A percentile compares a stretch with the other conserved stretches of the same genome.
These are phyloP conservation scores for Coprinopsis cinerea DNA, from an alignment of 768 basidiomycete genomes.

Conservation along the genomic window DNA sequence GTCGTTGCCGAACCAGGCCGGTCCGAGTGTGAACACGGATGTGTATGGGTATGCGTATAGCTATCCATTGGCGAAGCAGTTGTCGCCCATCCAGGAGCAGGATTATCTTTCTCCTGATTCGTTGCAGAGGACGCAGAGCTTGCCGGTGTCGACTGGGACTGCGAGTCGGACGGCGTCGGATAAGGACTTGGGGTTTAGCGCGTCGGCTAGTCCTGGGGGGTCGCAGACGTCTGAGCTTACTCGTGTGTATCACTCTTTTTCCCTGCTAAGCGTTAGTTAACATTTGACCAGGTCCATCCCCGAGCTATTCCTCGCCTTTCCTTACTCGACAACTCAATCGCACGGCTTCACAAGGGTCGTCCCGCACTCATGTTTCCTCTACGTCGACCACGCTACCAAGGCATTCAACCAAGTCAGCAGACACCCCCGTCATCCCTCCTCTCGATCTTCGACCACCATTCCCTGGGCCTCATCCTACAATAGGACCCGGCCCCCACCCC, in stretches of 20 bases:
- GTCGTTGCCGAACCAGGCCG: slow-evolving; percentile 23
- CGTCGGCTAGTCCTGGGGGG: slow-evolving; percentile 6
- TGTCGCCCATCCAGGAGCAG: slow-evolving; percentile 64
- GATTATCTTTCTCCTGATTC: slow-evolving; percentile 50
- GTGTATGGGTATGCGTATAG: slow-evolving; percentile 30
- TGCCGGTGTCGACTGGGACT: background rate
- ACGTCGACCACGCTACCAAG: background rate
- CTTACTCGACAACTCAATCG: slow-evolving; percentile 61
- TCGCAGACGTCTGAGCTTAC: slow-evolving; percentile 30
- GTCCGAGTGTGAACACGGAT: slow-evolving; percentile 20
- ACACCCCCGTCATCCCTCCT: slow-evolving; percentile 39
- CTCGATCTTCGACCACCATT: slow-evolving; percentile 55
- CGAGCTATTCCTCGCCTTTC: slow-evolving; percentile 45
- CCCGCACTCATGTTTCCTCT: slow-evolving; percentile 39
- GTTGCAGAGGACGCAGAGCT: slow-evolving; percentile 12
- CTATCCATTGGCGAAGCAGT: slow-evolving; percentile 40
- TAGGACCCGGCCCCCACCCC: slow-evolving; percentile 22
- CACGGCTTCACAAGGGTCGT: slow-evolving; percentile 59
- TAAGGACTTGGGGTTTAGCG: slow-evolving; percentile 14
- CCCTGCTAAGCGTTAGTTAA: background rate
- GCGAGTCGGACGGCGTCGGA: slow-evolving; percentile 8
- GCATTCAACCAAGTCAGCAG: background rate
- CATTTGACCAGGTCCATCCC: slow-evolving; percentile 37
- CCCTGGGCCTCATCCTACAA: slow-evolving; percentile 31
- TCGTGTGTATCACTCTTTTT: slow-evolving; percentile 32